Conservation (phyloP, 495 filamentous ascomycete genomes). For the Hapsidospora chrysogenum region DNA sequence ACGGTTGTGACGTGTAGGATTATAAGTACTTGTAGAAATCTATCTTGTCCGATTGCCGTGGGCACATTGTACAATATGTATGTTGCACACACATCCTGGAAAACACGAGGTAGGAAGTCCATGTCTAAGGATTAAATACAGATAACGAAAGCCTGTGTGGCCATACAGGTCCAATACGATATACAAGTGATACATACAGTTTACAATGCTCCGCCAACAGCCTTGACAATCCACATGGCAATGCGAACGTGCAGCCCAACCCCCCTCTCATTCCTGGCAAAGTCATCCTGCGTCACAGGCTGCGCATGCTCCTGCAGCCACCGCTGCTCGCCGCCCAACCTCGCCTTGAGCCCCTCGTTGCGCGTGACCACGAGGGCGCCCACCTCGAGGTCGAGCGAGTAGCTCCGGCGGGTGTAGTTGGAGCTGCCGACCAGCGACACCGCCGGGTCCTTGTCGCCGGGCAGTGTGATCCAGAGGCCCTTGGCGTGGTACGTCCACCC, state of each 20-base stretch:
- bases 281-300: conserved; percentile 52
- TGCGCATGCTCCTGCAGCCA: conserved; percentile 61
- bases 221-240: conserved; percentile 76
- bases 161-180: neutral
- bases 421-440: conserved; percentile 77
- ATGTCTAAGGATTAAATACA: too few relatives aligned
- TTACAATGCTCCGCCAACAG: conserved; percentile 53
- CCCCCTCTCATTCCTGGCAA: conserved; percentile 60
- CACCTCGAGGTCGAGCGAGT: conserved; percentile 77
- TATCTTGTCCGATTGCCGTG: too few relatives aligned
- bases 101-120: too few relatives aligned
- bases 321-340: conserved; percentile 58
- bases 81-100: neutral
- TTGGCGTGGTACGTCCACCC: conserved; percentile 99
- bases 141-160: neutral
- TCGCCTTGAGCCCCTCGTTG: conserved; percentile 53
- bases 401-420: conserved; percentile 92
- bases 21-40: too few relatives aligned
- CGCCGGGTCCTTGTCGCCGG: conserved; percentile 40
- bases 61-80: too few relatives aligned
- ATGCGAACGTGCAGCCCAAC: conserved; percentile 74
- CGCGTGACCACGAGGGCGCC: conserved; percentile 72
- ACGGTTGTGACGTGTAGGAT: too few relatives aligned
- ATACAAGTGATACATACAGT: neutral
- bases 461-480: conserved; percentile 80